A percentile compares a stretch with the other conserved stretches of the same genome.
These are phyloP conservation scores for Poterioochromonas sp. DNA, from an alignment of 352 stramenopile genomes.

Conservation along the genomic window DNA sequence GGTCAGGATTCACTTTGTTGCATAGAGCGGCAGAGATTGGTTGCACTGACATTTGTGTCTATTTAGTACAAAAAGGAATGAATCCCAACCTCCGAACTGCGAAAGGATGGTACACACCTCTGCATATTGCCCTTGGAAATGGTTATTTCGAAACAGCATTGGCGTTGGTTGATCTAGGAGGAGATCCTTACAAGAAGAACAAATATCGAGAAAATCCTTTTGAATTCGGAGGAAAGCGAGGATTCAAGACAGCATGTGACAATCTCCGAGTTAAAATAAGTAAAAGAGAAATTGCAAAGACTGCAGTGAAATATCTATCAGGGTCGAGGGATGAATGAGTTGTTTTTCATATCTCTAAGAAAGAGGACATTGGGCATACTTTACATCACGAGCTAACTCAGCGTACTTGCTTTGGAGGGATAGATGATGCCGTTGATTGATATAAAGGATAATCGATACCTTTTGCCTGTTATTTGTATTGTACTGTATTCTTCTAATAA, in stretches of 20 bases:
- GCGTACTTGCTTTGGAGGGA: no score
- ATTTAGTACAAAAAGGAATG: not conserved
- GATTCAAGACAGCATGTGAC: not conserved
- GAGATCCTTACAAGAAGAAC: not conserved
- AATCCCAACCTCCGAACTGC: not conserved
- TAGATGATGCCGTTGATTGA: no score
- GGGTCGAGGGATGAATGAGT: no score
- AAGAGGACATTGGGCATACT: no score
- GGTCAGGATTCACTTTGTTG: constrained; percentile 4
- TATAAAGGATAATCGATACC: no score
- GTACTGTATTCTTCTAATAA: no score
- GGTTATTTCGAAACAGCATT: constrained; percentile 1
- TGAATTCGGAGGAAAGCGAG: not conserved
- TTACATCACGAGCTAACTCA: no score
- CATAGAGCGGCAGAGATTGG: constrained; percentile 4
- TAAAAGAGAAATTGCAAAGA: not conserved
- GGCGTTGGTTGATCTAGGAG: not conserved
- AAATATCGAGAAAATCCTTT: not conserved
- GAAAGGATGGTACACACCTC: not conserved
- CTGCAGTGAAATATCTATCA: no score
- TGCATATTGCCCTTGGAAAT: constrained; percentile 7
- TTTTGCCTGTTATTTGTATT: no score
- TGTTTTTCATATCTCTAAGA: no score
- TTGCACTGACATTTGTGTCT: not conserved
- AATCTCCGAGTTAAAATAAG: not conserved